phyloP scores from a whole-genome alignment of 2,329 filamentous ascomycete genomes.

The Ascochyta koolunga region DNA sequence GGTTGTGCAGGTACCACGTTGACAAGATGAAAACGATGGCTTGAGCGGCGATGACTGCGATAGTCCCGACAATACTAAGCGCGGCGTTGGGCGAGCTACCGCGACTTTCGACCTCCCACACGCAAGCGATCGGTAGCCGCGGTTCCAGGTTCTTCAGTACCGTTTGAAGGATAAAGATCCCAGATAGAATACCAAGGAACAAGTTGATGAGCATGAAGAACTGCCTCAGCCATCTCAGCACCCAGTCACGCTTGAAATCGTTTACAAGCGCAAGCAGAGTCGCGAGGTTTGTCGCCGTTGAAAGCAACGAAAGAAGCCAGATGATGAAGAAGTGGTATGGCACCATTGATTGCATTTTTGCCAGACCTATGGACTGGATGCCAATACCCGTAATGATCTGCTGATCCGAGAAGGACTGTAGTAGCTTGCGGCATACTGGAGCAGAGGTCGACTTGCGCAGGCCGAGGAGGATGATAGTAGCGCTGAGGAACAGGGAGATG shows the following conservation, averaged over 20 bases:
- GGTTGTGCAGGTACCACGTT: slow-evolving; percentile 69
- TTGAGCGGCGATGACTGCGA: slow-evolving; percentile 66
- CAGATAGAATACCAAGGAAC: slow-evolving; percentile 62
- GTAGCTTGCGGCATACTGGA: slow-evolving; percentile 66
- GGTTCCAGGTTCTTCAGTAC: slow-evolving; percentile 60
- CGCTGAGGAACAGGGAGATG: slow-evolving; percentile 62
- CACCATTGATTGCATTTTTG: slow-evolving; percentile 63
- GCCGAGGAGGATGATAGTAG: slow-evolving; percentile 64
- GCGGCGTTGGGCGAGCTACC: slow-evolving; percentile 49
- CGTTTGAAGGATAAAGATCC: slow-evolving; percentile 62
- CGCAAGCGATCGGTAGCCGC: slow-evolving; percentile 66
- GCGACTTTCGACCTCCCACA: slow-evolving; percentile 57
- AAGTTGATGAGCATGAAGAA: slow-evolving; percentile 71
- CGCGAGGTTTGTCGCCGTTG: slow-evolving; percentile 69
- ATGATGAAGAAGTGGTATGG: slow-evolving; percentile 75
- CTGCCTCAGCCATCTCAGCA: slow-evolving; percentile 69
- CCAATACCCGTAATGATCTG: slow-evolving; percentile 73
- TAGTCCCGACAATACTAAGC: slow-evolving; percentile 64
- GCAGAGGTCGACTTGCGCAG: slow-evolving; percentile 54
- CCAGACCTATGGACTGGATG: slow-evolving; percentile 68
- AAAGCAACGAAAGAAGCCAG: slow-evolving; percentile 70
- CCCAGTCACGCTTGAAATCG: slow-evolving; percentile 71
- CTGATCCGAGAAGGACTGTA: slow-evolving; percentile 70
- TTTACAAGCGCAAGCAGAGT: slow-evolving; percentile 69
- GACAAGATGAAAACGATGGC: slow-evolving; percentile 63